A percentile compares a stretch with the other conserved stretches of the same genome.
Conservation (phyloP, 2,329 filamentous ascomycete species). For the Tolypocladium album region DNA sequence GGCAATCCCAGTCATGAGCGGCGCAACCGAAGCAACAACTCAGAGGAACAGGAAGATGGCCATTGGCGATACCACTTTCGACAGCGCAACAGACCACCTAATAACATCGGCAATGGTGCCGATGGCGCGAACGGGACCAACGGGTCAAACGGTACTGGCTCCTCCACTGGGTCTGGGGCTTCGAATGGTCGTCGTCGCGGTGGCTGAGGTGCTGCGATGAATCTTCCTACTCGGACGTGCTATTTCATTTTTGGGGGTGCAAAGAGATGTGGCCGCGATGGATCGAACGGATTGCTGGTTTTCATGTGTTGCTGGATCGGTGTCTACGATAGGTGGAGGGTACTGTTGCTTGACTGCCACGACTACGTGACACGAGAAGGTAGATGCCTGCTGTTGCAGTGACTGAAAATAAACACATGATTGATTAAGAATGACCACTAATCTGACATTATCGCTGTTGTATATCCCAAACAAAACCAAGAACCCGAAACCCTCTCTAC, state of each 20-base stretch:
- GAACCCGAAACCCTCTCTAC: conserved; percentile 6
- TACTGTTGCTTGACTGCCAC: background rate
- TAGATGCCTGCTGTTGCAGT: background rate
- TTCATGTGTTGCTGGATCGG: background rate
- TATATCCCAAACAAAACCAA: background rate
- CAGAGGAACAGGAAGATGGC: background rate
- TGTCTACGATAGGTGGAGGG: background rate
- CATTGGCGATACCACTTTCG: background rate
- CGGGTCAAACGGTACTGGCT: background rate
- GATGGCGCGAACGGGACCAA: background rate
- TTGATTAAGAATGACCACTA: background rate
- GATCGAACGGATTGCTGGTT: background rate
- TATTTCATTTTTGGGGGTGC: background rate
- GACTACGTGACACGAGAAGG: background rate
- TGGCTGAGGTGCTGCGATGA: background rate
- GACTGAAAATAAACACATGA: background rate
- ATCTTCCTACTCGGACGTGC: background rate
- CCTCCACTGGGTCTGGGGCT: background rate
- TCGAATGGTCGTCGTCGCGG: background rate
- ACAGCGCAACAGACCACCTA: background rate
- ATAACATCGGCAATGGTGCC: background rate
- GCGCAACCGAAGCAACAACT: background rate
- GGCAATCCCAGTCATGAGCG: background rate
- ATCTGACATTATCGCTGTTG: background rate
- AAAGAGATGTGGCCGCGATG: background rate